A percentile compares a stretch with the other conserved stretches of the same genome.
phyloP scores from a whole-genome alignment of 257 asterid species.

The Plantago major region DNA sequence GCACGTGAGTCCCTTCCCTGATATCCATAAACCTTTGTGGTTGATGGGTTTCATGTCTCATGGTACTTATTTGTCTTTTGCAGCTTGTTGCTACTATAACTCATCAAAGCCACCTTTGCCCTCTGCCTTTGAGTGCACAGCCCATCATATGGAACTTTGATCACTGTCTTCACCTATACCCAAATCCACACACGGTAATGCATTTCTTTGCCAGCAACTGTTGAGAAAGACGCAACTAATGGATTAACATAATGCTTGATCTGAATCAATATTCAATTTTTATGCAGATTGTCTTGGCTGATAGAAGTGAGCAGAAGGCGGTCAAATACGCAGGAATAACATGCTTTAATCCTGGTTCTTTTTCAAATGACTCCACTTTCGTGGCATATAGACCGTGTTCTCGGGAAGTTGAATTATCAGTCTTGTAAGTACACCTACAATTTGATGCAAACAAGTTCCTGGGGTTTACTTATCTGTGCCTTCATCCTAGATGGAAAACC shows the following conservation, averaged over 20 bases:
- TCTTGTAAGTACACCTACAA: constrained; percentile 35
- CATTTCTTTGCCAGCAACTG: constrained; percentile 16
- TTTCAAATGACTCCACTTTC: constrained; percentile 77
- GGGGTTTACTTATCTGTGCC: neutral
- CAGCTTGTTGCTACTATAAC: constrained; percentile 95
- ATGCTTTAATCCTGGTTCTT: constrained; percentile 95
- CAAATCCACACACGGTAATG: constrained; percentile 82
- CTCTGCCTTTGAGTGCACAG: constrained; percentile 80
- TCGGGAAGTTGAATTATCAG: constrained; percentile 81
- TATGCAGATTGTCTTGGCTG: constrained; percentile 83
- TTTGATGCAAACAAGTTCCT: constrained; percentile 11
- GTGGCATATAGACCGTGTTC: constrained; percentile 82
- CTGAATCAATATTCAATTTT: constrained; percentile 8
- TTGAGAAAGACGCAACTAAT: too few species aligned
- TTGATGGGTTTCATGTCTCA: constrained; percentile 3
- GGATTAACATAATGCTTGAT: constrained; percentile 14
- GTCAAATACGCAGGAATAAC: constrained; percentile 73
- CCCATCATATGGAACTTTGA: constrained; percentile 94
- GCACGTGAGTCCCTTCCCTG: constrained; percentile 55
- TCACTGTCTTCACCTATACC: constrained; percentile 90
- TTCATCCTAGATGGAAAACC: too few species aligned
- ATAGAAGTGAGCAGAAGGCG: constrained; percentile 87
- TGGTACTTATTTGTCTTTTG: constrained; percentile 20
- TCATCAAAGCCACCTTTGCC: constrained; percentile 98
- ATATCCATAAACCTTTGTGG: constrained; percentile 11